Conservation (phyloP, 2,329 filamentous ascomycete species). For the Colletotrichum cuscutae region DNA sequence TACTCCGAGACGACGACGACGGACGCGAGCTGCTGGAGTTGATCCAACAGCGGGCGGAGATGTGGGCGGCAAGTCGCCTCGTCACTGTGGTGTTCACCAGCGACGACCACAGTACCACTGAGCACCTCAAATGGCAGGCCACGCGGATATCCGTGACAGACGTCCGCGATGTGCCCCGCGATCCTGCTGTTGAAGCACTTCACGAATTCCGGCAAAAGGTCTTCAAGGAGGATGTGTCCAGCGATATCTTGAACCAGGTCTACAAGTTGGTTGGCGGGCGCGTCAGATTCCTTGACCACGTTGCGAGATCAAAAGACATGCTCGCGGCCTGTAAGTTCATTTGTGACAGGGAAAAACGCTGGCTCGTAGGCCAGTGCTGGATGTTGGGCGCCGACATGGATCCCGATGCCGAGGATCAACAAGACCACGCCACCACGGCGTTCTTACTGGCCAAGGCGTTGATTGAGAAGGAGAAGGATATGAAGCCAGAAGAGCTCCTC, state of each 20-base stretch:
- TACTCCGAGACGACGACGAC: conserved; percentile 74
- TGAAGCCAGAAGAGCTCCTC: conserved; percentile 35
- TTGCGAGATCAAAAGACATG: conserved; percentile 64
- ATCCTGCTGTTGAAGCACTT: conserved; percentile 58
- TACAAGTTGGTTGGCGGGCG: conserved; percentile 65
- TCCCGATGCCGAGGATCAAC: conserved; percentile 74
- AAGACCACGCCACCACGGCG: conserved; percentile 64
- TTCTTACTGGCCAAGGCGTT: conserved; percentile 69
- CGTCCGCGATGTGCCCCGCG: conserved; percentile 61
- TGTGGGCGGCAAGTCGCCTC: conserved; percentile 78
- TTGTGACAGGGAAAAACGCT: conserved; percentile 74
- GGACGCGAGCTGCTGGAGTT: conserved; percentile 75
- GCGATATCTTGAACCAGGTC: conserved; percentile 57
- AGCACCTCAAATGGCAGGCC: conserved; percentile 64
- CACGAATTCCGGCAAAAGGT: conserved; percentile 60
- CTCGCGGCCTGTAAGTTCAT: conserved; percentile 64
- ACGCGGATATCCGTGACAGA: conserved; percentile 66
- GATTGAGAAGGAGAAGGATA: conserved; percentile 56
- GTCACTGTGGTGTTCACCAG: conserved; percentile 69
- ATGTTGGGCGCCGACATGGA: conserved; percentile 77
- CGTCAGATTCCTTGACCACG: conserved; percentile 62
- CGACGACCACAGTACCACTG: conserved; percentile 69
- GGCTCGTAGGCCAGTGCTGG: conserved; percentile 81
- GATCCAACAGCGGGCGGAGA: conserved; percentile 76
- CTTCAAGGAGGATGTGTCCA: conserved; percentile 52